Evolutionary conservation across 2,329 filamentous ascomycete species (phyloP), one percentile per base, ranked within the genome.

Genomic region (Chaetomium sp.): DNA sequence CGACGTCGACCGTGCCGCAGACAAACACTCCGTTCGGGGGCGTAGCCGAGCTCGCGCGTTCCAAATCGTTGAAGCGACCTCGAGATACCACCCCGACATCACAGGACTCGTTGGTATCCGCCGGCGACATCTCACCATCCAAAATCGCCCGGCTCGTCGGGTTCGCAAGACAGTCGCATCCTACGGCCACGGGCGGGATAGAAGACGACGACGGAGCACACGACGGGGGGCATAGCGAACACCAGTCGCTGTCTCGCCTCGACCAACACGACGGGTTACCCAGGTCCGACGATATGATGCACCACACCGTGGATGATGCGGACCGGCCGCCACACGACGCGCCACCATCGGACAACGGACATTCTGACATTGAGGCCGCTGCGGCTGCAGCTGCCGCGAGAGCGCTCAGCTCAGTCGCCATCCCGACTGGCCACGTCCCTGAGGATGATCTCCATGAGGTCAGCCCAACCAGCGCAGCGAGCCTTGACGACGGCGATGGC

Each of bases 221-320:
- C 74, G 73, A 61, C 72, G 74, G 57, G 75, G 79, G 64, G 73
- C 77, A 52, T 3, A 27, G 19, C 19, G 72, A 74, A 40, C 69
- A 72, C 44, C 70, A 67, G 50, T 72, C 73, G 33, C 48, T 54
- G 12, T 47, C 53, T n/a, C 54, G 55, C 11, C 49, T 57, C 2
- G 43, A 48, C n/a, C 51, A 49, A 36, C 51, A 33, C 43, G 53
- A 53, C 12, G 27, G 46, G 10, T 55, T 55, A 14, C 80, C 81
- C 53, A 76, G 79, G 19, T 73, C 73, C n/a, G 72, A 75, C 27
- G 78, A 79, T 19, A 71, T 84, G 48, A 75, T 83, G 71, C 78
- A 79, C 38, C 76, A 76, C 45, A 76, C 72, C 54, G 74, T 75
- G 32, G 70, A 77, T 59, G 73, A 73, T 48, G 79, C 84, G 72